Evolutionary conservation across 2,329 filamentous ascomycete species (phyloP).

Genomic region (Aspergillus novofumigatus): DNA sequence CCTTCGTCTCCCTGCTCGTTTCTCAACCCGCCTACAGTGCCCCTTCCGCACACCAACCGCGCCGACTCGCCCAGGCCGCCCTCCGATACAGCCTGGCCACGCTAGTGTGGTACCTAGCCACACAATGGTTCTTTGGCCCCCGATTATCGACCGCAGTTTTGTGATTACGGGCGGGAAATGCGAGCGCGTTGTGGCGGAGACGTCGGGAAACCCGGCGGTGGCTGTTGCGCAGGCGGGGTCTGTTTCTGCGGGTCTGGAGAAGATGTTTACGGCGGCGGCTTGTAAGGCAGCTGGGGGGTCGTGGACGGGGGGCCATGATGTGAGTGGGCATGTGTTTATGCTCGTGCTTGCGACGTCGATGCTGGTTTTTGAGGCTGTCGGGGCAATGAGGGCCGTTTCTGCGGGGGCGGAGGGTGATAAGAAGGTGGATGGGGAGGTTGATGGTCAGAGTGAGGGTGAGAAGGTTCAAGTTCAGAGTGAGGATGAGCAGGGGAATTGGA

Average conservation of each 20-base stretch:
- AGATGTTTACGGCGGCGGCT: conserved; percentile 66
- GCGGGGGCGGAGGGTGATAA: conserved; percentile 44
- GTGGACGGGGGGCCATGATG: conserved; percentile 94
- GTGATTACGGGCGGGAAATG: conserved; percentile 84
- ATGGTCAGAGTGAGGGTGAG: conserved; percentile 1
- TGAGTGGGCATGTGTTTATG: conserved; percentile 92
- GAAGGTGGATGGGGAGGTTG: conserved; percentile 19
- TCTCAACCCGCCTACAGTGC: conserved; percentile 59
- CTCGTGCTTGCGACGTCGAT: conserved; percentile 80
- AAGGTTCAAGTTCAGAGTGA: conserved; percentile 18
- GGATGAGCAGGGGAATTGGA: conserved; percentile 43
- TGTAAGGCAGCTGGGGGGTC: conserved; percentile 78
- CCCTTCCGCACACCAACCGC: conserved; percentile 40
- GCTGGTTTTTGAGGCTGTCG: conserved; percentile 72
- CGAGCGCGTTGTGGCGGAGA: conserved; percentile 53
- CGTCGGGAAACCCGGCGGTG: conserved; percentile 21
- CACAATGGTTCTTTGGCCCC: conserved; percentile 93
- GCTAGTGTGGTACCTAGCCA: conserved; percentile 75
- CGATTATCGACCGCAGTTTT: conserved; percentile 86
- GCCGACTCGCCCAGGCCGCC: conserved; percentile 54
- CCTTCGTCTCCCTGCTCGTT: conserved; percentile 66
- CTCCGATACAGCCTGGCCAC: conserved; percentile 71
- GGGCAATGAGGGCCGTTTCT: conserved; percentile 44
- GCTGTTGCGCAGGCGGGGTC: conserved; percentile 3
- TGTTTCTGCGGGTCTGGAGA: conserved; percentile 35